Evolutionary conservation across 2,329 filamentous ascomycete species (phyloP).

Genomic region (Septoria linicola): DNA sequence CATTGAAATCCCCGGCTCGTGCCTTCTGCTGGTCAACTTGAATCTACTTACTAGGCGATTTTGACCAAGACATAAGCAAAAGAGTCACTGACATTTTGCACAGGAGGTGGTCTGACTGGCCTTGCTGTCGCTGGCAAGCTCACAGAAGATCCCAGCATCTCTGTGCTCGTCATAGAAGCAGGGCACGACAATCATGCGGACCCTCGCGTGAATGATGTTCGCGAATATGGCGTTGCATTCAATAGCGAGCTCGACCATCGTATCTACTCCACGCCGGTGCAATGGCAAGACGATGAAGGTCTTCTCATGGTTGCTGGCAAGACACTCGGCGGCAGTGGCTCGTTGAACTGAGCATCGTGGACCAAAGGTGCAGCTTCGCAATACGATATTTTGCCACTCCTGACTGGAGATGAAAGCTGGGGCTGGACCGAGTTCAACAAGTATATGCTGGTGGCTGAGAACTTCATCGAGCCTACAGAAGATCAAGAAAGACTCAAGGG

Average conservation of each 20-base stretch:
- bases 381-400: conserved; percentile 32
- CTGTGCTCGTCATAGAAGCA: conserved; percentile 29
- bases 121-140: conserved; percentile 29
- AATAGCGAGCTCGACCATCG: conserved; percentile 25
- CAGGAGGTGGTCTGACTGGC: conserved; percentile 29
- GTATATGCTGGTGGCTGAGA: conserved; percentile 31
- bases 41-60: too few species aligned
- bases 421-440: conserved; percentile 29
- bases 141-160: conserved; percentile 27
- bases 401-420: conserved; percentile 33
- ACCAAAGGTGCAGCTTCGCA: conserved; percentile 33
- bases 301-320: conserved; percentile 31
- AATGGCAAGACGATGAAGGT: conserved; percentile 24
- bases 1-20: background rate
- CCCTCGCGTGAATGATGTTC: conserved; percentile 27
- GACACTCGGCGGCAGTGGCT: conserved; percentile 31
- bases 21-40: too few species aligned
- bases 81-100: background rate
- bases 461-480: conserved; percentile 27
- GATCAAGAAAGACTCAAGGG: conserved; percentile 23
- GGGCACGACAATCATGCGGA: conserved; percentile 25
- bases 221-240: conserved; percentile 30
- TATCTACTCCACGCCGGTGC: conserved; percentile 27
- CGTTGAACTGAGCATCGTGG: conserved; percentile 33
- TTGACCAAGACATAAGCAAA: too few species aligned